Conservation (phyloP, 1,284 basidiomycete genomes). For the Ceratobasidium papillatum region DNA sequence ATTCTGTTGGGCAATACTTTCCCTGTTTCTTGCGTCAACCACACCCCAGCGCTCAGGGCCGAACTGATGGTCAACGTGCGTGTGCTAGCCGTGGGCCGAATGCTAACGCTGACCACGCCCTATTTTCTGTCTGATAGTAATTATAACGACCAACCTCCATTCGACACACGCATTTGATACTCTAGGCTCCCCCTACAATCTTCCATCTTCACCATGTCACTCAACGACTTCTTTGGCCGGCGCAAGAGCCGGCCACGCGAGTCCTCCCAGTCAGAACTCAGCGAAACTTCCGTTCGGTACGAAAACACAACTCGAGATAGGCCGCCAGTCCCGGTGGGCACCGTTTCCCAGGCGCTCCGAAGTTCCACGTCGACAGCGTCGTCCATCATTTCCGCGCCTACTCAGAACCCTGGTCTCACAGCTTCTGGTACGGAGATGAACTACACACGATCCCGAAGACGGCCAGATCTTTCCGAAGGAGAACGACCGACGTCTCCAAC, state of each 20-base stretch:
- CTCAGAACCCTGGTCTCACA: conserved; percentile 79
- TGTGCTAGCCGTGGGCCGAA: conserved; percentile 20
- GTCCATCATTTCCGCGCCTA: conserved; percentile 71
- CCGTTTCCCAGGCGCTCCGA: conserved; percentile 65
- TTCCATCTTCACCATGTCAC: not conserved
- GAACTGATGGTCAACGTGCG: conserved; percentile 25
- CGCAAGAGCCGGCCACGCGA: conserved; percentile 59
- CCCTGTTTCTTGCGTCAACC: conserved; percentile 10
- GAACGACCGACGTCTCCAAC: conserved; percentile 32
- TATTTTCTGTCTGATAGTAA: not conserved
- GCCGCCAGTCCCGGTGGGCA: conserved; percentile 66
- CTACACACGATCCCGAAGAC: conserved; percentile 26
- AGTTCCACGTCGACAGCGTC: conserved; percentile 48
- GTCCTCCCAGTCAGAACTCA: conserved; percentile 55
- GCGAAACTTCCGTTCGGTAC: conserved; percentile 74
- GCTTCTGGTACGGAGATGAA: conserved; percentile 71
- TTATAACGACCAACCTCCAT: not conserved
- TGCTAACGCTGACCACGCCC: not conserved
- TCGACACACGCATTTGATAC: not conserved
- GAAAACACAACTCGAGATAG: conserved; percentile 67
- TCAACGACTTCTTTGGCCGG: conserved; percentile 53
- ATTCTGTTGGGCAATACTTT: not conserved
- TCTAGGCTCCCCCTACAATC: not conserved
- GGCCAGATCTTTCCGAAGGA: conserved; percentile 23
- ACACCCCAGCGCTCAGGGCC: not conserved